Base-by-base conservation (phyloP, 148 eudicot species). In the Linanthus parryae region DNA sequence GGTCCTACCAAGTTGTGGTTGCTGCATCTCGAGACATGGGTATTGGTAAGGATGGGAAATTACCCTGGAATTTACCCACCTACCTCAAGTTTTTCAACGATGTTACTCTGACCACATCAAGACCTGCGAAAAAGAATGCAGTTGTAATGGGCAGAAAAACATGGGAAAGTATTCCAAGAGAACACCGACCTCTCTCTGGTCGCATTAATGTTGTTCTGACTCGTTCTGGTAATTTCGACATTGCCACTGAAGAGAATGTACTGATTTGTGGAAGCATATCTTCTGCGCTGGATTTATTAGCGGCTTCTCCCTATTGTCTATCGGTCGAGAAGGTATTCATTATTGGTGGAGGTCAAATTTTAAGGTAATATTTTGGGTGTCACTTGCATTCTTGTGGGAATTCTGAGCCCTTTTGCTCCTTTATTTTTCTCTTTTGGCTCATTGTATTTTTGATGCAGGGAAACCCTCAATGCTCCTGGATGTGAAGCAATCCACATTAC, bases 71-170 rank as follows among this genome's bases (percentile, higher is more conserved):
- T 22, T 77, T 92, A 72, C 94, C 96, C 2, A 69, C 83, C 39
- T 94, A 92, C 53, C 77, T 87, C 35, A 84, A 87, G 50, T 75
- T 77, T 63, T 87, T 92, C 68, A 87, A 84, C 69, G 84, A 88
- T 59, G 56, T 92, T 35, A 92, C 99, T 26, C 4, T 58, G 53
- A 67, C 62, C 10, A 82, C 96, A 27, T 68, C 77, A 27, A 83
- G 78, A 52, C 79, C 88, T 30, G 68, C 49, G 28, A 92, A 82
- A 59, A 87, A 64, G 69, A 92, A 92, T 74, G 99, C 96, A 21
- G 85, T 88, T 29, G 58, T 92, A 20, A 92, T 92, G 99, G 99
- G 96, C 15, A 87, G 99, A 60, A 92, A 92, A 74, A 92, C 99
- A 25, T 92, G 99, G 99, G 99, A 92, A 63, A 80, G 95, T 56